Base-by-base conservation (phyloP, 2,329 filamentous ascomycete species). In the Ceratocystis destructans region DNA sequence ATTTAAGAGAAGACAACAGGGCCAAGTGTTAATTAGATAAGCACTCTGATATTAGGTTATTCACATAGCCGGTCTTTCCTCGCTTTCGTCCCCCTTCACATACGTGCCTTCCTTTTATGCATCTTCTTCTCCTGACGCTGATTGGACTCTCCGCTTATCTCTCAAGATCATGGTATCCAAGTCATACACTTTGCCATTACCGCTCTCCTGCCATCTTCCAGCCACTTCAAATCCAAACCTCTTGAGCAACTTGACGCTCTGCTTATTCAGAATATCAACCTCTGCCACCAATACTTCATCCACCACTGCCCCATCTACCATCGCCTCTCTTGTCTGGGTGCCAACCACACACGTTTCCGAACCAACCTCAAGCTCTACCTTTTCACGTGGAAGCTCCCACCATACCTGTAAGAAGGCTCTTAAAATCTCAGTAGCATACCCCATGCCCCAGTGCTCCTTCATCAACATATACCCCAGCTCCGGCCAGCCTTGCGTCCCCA, bases 381-480 rank as follows among this genome's bases (percentile, higher is more conserved):
- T 76, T 61, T 72, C 75, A 69, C 82, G 74, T 45, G 79, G 79
- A 69, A 85, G 75, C 64, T 71, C 71, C 75, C 77, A 80, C 77
- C 79, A 86, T 10, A 74, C 71, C 10, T 71, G 68, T 12, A 82
- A 68, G 64, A 80, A 80, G 1, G 72, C 82, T 64, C 69, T 72
- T 46, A 85, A 68, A 57, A 84, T 81, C 73, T 86, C 83, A 1
- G 80, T 83, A 44, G 79, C 82, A 69, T 82, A 79, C 3, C 83
- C 83, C 48, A 76, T 77, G 5, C 81, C 80, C 83, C 83, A 86
- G 65, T 73, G 71, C 69, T 81, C 78, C 66, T 74, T 77, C 61
- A 77, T 74, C 64, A 86, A 73, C 75, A 84, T 78, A 72, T 86
- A 87, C 25, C 83, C 83, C 31, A 85, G 65, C 70, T 80, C 82